phyloP scores from a whole-genome alignment of 2,329 filamentous ascomycete species.

The Arthrinium phaeospermum region DNA sequence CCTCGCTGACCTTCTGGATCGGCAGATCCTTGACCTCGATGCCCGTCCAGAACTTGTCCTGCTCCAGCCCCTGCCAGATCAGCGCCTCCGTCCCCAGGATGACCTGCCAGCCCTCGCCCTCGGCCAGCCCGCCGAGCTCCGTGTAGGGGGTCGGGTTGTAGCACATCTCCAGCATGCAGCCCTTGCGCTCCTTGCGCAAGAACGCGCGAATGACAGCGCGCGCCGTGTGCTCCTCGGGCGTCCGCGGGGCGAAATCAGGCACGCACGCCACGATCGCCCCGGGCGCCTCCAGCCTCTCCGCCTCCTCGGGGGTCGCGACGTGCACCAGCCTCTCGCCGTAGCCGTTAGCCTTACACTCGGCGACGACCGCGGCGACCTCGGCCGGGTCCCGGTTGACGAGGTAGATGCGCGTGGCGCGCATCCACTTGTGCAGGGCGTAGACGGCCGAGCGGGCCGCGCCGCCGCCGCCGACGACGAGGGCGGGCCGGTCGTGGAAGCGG shows the following conservation, averaged over 20 bases:
- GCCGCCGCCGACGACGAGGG: constrained; percentile 77
- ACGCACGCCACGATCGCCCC: constrained; percentile 76
- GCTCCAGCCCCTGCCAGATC: constrained; percentile 77
- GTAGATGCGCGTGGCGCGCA: constrained; percentile 73
- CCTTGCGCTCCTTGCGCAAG: constrained; percentile 59
- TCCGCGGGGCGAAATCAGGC: constrained; percentile 75
- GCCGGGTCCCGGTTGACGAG: constrained; percentile 74
- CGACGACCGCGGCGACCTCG: constrained; percentile 71
- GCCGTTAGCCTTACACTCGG: constrained; percentile 64
- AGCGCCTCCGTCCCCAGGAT: constrained; percentile 78
- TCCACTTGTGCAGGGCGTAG: constrained; percentile 74
- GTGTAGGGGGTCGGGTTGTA: constrained; percentile 78
- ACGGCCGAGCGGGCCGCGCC: constrained; percentile 80
- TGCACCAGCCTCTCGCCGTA: constrained; percentile 67
- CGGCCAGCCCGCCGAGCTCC: constrained; percentile 65
- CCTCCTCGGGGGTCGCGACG: constrained; percentile 66
- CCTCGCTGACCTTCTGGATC: constrained; percentile 61
- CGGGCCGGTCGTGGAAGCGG: constrained; percentile 64
- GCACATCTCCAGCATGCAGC: constrained; percentile 81
- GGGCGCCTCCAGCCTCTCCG: constrained; percentile 60
- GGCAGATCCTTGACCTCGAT: constrained; percentile 62
- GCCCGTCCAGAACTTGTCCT: constrained; percentile 68
- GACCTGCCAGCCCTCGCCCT: constrained; percentile 71
- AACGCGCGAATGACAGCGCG: constrained; percentile 60
- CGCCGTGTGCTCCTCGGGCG: constrained; percentile 64